These are phyloP conservation scores for Colletotrichum paranaense DNA, from an alignment of 2,329 filamentous ascomycete species.

Conservation along the genomic window DNA sequence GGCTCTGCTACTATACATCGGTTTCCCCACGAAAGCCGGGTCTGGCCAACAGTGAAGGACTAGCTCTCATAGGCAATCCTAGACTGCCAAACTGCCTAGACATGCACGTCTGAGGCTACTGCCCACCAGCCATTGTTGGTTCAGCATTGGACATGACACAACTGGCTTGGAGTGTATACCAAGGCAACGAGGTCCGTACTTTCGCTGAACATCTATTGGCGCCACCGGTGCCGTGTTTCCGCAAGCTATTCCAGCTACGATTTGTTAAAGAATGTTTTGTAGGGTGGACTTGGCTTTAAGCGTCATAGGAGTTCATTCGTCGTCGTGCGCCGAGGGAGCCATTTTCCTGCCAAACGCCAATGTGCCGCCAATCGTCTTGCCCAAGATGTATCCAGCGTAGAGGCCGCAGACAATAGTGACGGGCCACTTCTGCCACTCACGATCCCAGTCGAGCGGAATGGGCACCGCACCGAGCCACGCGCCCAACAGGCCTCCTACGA, in stretches of 20 bases:
- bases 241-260: not conserved
- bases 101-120: slow-evolving; percentile 4
- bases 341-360: slow-evolving; percentile 60
- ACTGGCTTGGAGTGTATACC: not conserved
- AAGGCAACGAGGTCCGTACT: not conserved
- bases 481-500: slow-evolving; percentile 81
- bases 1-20: slow-evolving; percentile 14
- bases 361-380: slow-evolving; percentile 70
- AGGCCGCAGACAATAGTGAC: slow-evolving; percentile 88
- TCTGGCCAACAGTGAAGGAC: not conserved
- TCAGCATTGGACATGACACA: not conserved
- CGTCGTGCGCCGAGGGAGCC: slow-evolving; percentile 29
- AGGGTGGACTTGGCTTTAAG: not conserved
- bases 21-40: slow-evolving; percentile 5
- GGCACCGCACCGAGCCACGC: slow-evolving; percentile 95
- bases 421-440: slow-evolving; percentile 99
- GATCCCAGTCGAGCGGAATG: slow-evolving; percentile 97
- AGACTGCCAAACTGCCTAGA: not conserved
- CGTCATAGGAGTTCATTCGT: slow-evolving; percentile 3
- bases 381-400: slow-evolving; percentile 81
- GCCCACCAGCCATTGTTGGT: not conserved
- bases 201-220: not conserved
- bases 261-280: not conserved
- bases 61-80: not conserved
- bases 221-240: not conserved